Base-by-base conservation (phyloP, 148 eudicot species). In the Heliamphora exappendiculata region DNA sequence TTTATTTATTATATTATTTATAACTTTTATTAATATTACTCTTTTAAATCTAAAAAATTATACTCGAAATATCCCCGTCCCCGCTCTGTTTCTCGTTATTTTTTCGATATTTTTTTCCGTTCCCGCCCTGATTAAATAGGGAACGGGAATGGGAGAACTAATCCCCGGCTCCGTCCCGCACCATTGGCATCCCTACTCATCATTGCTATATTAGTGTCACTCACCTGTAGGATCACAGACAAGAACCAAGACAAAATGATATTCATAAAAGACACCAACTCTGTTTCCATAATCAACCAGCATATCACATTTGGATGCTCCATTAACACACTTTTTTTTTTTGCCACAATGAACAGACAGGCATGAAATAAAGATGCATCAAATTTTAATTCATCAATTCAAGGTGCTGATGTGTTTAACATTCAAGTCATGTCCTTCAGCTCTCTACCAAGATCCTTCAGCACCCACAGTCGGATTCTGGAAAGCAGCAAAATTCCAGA, bases 381-480 rank as follows among this genome's bases (percentile, higher is more conserved):
- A 36, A 70, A 33, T 41, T 69, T 20, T 13, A 39, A 55, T 20
- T 55, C 44, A 34, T 47, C 71, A 50, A 34, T 24, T 62, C 45
- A 1, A 26, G 57, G 45, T 1, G 11, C 57, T 19, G 44, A 45
- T 55, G 29, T 24, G 34, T 60, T 55, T 49, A 37, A 55, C 28
- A 5, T 67, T 34, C 41, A 42, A 77, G 36, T 37, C 73, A 44
- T 12, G 12, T 31, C 34, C 17, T 24, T 12, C 47, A 11, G 33
- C n/a, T 37, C n/a, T 37, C 81, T 87, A 93, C 98, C 96, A 91
- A n/a, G 98, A 93, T 14, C 96, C 98, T 75, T 87, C 92, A 45
- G 89, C 98, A 78, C 88, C 88, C 9, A 81, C 89, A 51, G 96
- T 84, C 39, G 98, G 98, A 77, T 91, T 91, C 82, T 88, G 70